These are phyloP conservation scores for Fennellomyces sp. DNA, from an alignment of 371 early-diverging fungal species.

Conservation along the genomic window DNA sequence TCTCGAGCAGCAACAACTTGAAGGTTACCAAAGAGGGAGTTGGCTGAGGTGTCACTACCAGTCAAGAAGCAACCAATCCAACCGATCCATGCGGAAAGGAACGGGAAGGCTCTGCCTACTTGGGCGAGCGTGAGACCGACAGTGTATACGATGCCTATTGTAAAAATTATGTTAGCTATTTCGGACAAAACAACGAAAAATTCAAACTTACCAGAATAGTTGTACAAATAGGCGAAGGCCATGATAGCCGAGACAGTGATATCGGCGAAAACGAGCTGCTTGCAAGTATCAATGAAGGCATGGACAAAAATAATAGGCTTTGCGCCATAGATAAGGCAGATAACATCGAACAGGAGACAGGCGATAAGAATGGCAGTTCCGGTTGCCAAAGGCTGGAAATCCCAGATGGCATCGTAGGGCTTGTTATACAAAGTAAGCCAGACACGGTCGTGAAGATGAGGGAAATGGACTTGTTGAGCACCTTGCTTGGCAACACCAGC, in stretches of 20 bases:
- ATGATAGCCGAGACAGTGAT: slow-evolving; percentile 53
- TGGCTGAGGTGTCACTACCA: slow-evolving; percentile 52
- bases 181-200: too few relatives aligned
- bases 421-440: slow-evolving; percentile 48
- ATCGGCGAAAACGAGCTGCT: slow-evolving; percentile 41
- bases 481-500: slow-evolving; percentile 32
- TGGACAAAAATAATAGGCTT: slow-evolving; percentile 28
- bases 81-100: slow-evolving; percentile 55
- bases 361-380: slow-evolving; percentile 49
- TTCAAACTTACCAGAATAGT: slow-evolving; percentile 36
- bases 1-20: slow-evolving; percentile 54
- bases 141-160: slow-evolving; percentile 46
- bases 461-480: slow-evolving; percentile 36
- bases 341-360: slow-evolving; percentile 26
- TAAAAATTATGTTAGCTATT: slow-evolving; percentile 11
- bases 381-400: slow-evolving; percentile 53
- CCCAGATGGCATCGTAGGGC: slow-evolving; percentile 48
- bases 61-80: slow-evolving; percentile 57
- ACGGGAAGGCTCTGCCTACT: slow-evolving; percentile 52
- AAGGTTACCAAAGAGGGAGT: slow-evolving; percentile 50
- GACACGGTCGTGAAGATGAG: slow-evolving; percentile 40
- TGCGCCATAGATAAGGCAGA: slow-evolving; percentile 36
- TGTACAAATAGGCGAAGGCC: slow-evolving; percentile 54
- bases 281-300: slow-evolving; percentile 27
- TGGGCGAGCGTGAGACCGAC: slow-evolving; percentile 51